Evolutionary conservation across 2,329 filamentous ascomycete genomes (phyloP).

Genomic region (Exophiala calicioides): DNA sequence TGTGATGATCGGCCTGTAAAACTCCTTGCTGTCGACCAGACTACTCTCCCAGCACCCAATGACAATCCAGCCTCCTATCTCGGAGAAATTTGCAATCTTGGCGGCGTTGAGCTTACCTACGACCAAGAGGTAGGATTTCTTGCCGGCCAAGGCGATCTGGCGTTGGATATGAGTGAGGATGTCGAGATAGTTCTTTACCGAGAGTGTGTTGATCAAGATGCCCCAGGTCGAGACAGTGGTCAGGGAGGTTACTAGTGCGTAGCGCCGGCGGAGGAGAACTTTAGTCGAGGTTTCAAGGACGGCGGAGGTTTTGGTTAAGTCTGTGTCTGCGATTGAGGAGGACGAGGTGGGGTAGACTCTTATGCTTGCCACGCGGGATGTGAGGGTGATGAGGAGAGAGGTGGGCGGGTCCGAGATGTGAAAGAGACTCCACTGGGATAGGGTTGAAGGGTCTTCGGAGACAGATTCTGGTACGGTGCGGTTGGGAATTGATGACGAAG

Average conservation of each 20-base stretch:
- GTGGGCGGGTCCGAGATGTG: conserved; percentile 80
- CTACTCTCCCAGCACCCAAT: conserved; percentile 98
- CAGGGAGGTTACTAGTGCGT: conserved; percentile 79
- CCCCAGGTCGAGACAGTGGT: conserved; percentile 82
- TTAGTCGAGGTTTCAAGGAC: conserved; percentile 53
- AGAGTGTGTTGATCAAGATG: conserved; percentile 93
- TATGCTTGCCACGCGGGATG: conserved; percentile 75
- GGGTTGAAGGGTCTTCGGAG: conserved; percentile 45
- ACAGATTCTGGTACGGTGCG: conserved; percentile 63
- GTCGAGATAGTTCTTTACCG: conserved; percentile 82
- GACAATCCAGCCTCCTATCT: conserved; percentile 95
- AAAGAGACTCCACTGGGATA: conserved; percentile 74
- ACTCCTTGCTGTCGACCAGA: conserved; percentile 82
- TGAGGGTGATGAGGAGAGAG: conserved; percentile 81
- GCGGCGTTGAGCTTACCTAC: conserved; percentile 95
- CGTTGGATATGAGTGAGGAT: conserved; percentile 73
- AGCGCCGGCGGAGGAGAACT: conserved; percentile 75
- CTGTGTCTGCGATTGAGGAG: conserved; percentile 64
- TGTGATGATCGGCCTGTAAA: conserved; percentile 89
- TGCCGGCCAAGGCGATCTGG: conserved; percentile 75
- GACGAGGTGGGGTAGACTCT: conserved; percentile 73
- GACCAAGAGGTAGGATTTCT: conserved; percentile 95
- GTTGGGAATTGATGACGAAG: conserved; percentile 80
- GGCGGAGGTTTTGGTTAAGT: conserved; percentile 29
- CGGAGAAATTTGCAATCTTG: conserved; percentile 94